Percentiles rank a stretch among this genome's conserved stretches.
Conservation (phyloP, 1,284 basidiomycete genomes). For the Pseudozyma pruni region DNA sequence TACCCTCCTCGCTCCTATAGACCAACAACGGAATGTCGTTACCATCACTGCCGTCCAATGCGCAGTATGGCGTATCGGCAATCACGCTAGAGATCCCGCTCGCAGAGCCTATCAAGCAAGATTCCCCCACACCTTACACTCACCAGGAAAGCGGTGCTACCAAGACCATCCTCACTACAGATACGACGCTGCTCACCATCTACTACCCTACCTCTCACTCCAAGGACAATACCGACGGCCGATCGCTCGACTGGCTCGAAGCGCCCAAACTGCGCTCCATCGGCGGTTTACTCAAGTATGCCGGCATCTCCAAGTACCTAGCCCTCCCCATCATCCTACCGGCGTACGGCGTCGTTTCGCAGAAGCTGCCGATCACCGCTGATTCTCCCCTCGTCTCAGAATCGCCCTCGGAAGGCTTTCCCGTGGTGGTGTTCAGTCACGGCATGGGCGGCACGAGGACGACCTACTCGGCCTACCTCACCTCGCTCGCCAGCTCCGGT, state of each 20-base stretch:
- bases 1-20: not conserved
- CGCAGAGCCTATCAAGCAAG: slow-evolving; percentile 22
- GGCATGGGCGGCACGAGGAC: slow-evolving; percentile 57
- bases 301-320: slow-evolving; percentile 53
- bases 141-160: slow-evolving; percentile 19
- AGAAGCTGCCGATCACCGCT: slow-evolving; percentile 29
- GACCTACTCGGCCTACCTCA: slow-evolving; percentile 54
- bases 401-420: slow-evolving; percentile 17
- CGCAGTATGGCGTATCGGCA: slow-evolving; percentile 49
- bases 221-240: not conserved
- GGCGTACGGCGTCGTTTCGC: slow-evolving; percentile 42
- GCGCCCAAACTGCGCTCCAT: slow-evolving; percentile 43
- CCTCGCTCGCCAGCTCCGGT: slow-evolving; percentile 51
- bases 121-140: slow-evolving; percentile 32
- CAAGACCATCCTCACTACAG: slow-evolving; percentile 40
- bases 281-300: slow-evolving; percentile 59
- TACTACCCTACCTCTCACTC: slow-evolving; percentile 51
- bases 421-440: slow-evolving; percentile 58
- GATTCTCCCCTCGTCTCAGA: slow-evolving; percentile 29
- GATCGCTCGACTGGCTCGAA: slow-evolving; percentile 41
- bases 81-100: slow-evolving; percentile 56
- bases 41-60: slow-evolving; percentile 14
- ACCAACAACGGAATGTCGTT: slow-evolving; percentile 30
- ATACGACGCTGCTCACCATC: slow-evolving; percentile 58
- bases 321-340: slow-evolving; percentile 52